These are phyloP conservation scores for Penicillium sp. DNA, from an alignment of 2,329 filamentous ascomycete genomes.

Conservation along the genomic window DNA sequence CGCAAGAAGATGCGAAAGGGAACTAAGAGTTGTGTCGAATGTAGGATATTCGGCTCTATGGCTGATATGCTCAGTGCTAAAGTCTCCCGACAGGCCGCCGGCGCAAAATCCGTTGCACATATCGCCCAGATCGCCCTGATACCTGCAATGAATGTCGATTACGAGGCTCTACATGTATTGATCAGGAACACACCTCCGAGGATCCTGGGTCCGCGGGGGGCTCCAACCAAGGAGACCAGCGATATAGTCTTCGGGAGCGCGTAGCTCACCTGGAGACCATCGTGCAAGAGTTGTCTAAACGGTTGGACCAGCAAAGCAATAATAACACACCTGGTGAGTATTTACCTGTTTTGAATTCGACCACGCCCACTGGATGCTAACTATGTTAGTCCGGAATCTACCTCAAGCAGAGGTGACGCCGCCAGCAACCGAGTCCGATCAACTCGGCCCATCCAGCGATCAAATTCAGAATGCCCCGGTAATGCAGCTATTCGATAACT, in stretches of 20 bases:
- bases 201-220: constrained; percentile 8
- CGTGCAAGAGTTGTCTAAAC: constrained; percentile 42
- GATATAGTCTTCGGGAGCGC: constrained; percentile 48
- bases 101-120: constrained; percentile 53
- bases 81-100: constrained; percentile 39
- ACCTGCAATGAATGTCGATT: constrained; percentile 51
- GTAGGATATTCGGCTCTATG: constrained; percentile 26
- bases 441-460: constrained; percentile 32
- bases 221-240: constrained; percentile 32
- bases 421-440: constrained; percentile 26
- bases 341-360: background rate
- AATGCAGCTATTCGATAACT: constrained; percentile 48
- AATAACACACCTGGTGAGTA: constrained; percentile 15
- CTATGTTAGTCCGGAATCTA: constrained; percentile 13
- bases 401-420: constrained; percentile 15
- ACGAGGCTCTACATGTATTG: constrained; percentile 47
- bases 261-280: constrained; percentile 47
- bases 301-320: constrained; percentile 35
- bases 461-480: constrained; percentile 45
- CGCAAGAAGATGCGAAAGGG: constrained; percentile 53
- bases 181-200: constrained; percentile 42
- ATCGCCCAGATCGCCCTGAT: constrained; percentile 39
- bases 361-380: background rate
- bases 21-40: constrained; percentile 52
- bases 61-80: background rate